Evolutionary conservation across 352 stramenopile species (phyloP).

Genomic region (Globisporangium irregulare): DNA sequence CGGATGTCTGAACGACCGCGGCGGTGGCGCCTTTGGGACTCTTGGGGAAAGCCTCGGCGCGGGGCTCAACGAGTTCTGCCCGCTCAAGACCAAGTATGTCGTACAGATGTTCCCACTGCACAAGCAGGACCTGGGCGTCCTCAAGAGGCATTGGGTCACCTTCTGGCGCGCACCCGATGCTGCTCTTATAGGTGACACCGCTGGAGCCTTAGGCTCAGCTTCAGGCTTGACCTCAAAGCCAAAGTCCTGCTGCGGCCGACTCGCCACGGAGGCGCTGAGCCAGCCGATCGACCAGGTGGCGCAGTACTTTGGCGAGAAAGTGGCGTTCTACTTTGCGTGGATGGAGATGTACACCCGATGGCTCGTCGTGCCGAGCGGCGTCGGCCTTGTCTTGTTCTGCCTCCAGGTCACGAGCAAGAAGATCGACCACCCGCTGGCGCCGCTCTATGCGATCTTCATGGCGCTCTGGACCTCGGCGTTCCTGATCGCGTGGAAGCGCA

Average conservation of each 20-base stretch:
- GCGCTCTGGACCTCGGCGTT: constrained; percentile 88
- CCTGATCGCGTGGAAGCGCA: constrained; percentile 83
- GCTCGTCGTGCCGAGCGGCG: constrained; percentile 77
- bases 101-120: constrained; percentile 87
- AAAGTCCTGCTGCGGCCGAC: constrained; percentile 2
- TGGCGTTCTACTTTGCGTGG: constrained; percentile 94
- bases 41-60: constrained; percentile 28
- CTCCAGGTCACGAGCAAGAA: constrained; percentile 56
- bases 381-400: constrained; percentile 68
- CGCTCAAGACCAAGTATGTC: constrained; percentile 63
- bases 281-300: constrained; percentile 86
- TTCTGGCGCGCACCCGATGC: constrained; percentile 50
- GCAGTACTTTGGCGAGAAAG: constrained; percentile 89
- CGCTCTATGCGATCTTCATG: constrained; percentile 87
- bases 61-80: constrained; percentile 69
- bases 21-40: background rate
- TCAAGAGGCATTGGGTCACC: constrained; percentile 76
- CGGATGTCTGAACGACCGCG: background rate
- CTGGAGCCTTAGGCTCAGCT: background rate
- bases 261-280: constrained; percentile 28
- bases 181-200: background rate
- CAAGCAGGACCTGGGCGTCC: constrained; percentile 64
- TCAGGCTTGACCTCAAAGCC: background rate
- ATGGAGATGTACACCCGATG: constrained; percentile 90
- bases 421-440: constrained; percentile 77